phyloP scores from a whole-genome alignment of 2,329 filamentous ascomycete species.

The Hortaea sp. region DNA sequence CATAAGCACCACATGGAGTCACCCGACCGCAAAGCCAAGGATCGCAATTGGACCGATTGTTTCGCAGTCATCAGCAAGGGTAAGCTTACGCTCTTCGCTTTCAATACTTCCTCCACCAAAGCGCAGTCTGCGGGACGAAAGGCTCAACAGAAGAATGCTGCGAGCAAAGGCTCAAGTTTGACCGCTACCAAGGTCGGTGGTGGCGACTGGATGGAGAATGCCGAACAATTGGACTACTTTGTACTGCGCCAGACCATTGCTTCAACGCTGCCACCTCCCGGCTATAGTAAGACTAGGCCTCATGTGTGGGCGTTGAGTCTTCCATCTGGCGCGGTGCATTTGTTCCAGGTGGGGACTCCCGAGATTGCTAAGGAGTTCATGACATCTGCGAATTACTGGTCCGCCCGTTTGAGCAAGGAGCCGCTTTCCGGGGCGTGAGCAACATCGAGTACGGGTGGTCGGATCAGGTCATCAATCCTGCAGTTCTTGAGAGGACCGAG shows the following conservation, averaged over 20 bases:
- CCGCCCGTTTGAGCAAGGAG: constrained; percentile 84
- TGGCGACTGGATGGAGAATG: constrained; percentile 97
- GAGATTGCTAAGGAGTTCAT: constrained; percentile 95
- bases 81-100: constrained; percentile 87
- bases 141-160: constrained; percentile 24
- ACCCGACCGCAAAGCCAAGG: constrained; percentile 82
- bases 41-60: constrained; percentile 87
- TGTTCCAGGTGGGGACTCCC: constrained; percentile 95
- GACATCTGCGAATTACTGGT: constrained; percentile 94
- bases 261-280: constrained; percentile 77
- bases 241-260: constrained; percentile 85
- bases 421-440: constrained; percentile 87
- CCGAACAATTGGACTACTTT: constrained; percentile 79
- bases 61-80: constrained; percentile 96
- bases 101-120: constrained; percentile 58
- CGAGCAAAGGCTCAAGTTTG: constrained; percentile 23
- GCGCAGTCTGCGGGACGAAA: constrained; percentile 25
- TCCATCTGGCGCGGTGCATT: constrained; percentile 87
- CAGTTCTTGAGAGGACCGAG: constrained; percentile 21
- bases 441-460: constrained; percentile 98
- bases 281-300: constrained; percentile 81
- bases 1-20: constrained; percentile 95
- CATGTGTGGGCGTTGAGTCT: constrained; percentile 92
- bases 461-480: constrained; percentile 60
- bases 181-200: constrained; percentile 70